phyloP scores from a whole-genome alignment of 208 protist species.

The Acanthamoeba sp. region DNA sequence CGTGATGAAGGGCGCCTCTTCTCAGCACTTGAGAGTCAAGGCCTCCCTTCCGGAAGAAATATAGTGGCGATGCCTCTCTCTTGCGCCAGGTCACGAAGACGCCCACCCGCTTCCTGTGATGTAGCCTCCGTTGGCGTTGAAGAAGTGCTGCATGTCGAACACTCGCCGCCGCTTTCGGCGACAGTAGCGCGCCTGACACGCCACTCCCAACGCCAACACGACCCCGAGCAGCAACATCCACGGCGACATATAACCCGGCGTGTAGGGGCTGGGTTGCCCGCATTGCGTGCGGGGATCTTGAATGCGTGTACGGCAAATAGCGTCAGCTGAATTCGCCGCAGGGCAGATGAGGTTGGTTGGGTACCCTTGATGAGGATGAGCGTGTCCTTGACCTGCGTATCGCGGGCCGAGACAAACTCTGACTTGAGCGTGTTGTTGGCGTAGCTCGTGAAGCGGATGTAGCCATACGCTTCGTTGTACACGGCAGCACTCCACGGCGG shows the following conservation, averaged over 20 bases:
- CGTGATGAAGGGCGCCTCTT: neutral
- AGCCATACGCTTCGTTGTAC: neutral
- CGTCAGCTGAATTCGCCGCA: too few relatives aligned
- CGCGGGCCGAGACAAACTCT: neutral
- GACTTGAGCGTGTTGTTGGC: constrained; percentile 16
- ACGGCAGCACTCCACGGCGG: neutral
- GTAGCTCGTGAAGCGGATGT: neutral
- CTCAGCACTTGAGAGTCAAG: neutral
- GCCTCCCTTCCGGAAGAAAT: neutral
- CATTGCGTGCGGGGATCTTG: too few relatives aligned
- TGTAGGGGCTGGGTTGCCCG: neutral
- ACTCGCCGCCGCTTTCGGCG: constrained; percentile 12
- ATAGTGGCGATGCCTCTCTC: neutral
- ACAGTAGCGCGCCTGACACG: constrained; percentile 4
- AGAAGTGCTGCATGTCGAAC: constrained; percentile 51
- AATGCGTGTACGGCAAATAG: too few relatives aligned
- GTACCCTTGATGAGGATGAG: neutral
- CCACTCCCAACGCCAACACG: neutral
- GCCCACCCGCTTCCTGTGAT: neutral
- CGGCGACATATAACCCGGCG: neutral
- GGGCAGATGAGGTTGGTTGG: too few relatives aligned
- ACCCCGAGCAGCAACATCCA: neutral
- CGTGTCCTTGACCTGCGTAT: neutral
- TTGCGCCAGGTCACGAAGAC: neutral
- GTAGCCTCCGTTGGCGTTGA: constrained; percentile 8